Evolutionary conservation across 2,329 filamentous ascomycete genomes (phyloP).

Genomic region (Fusarium camptoceras): DNA sequence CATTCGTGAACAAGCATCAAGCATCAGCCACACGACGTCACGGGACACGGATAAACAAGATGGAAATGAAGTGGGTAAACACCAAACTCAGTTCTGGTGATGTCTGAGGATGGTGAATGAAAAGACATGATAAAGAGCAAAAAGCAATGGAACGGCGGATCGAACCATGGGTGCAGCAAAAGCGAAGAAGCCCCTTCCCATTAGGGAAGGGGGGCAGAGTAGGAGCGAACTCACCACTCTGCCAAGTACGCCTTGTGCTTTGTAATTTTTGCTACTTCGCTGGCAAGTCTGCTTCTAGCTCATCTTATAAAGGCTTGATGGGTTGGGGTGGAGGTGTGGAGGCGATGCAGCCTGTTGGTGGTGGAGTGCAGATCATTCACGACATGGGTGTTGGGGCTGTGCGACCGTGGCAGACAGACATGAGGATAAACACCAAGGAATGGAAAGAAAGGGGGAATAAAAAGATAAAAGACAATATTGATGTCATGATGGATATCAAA

Average conservation of each 20-base stretch:
- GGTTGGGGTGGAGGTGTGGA: neutral
- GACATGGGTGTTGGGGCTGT: neutral
- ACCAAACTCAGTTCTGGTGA: neutral
- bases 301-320: neutral
- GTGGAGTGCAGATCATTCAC: neutral
- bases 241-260: neutral
- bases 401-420: neutral
- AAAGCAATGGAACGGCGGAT: neutral
- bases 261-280: conserved; percentile 15
- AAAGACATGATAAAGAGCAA: neutral
- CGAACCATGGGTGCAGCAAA: conserved; percentile 6
- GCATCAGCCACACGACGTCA: neutral
- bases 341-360: neutral
- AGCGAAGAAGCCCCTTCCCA: conserved; percentile 20
- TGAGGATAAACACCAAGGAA: neutral
- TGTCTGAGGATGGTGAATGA: neutral
- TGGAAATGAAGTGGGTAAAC: neutral
- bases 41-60: neutral
- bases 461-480: neutral
- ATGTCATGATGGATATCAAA: rapidly evolving
- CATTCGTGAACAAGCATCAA: neutral
- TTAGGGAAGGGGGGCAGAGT: neutral
- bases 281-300: rapidly evolving
- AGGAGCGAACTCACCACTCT: neutral
- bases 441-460: rapidly evolving